Evolutionary conservation across 2,329 filamentous ascomycete genomes (phyloP).

Genomic region (Aspergillus japonicus): DNA sequence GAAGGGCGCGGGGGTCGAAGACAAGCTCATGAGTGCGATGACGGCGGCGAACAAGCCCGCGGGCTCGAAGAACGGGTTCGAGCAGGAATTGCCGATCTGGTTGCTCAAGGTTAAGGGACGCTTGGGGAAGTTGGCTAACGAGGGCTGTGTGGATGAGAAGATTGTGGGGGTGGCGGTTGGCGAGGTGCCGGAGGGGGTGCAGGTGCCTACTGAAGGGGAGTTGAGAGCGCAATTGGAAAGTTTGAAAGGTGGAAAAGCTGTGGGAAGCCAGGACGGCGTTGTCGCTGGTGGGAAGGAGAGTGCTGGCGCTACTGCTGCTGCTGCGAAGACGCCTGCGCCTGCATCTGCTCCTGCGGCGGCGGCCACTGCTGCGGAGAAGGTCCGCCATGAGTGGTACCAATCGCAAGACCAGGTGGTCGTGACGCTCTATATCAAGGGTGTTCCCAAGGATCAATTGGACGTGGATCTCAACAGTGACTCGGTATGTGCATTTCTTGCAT

Average conservation of each 20-base stretch:
- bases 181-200: constrained; percentile 54
- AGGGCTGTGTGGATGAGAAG: constrained; percentile 49
- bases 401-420: constrained; percentile 60
- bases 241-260: constrained; percentile 28
- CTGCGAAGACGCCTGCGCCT: constrained; percentile 1
- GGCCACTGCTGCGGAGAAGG: constrained; percentile 47
- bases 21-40: constrained; percentile 34
- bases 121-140: constrained; percentile 46
- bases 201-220: constrained; percentile 43
- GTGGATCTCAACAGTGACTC: constrained; percentile 53
- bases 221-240: constrained; percentile 35
- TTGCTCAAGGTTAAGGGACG: constrained; percentile 55
- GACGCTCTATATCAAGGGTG: constrained; percentile 65
- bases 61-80: constrained; percentile 21
- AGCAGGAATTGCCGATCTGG: constrained; percentile 56
- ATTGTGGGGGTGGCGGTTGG: constrained; percentile 40
- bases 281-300: constrained; percentile 3
- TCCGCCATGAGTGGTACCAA: constrained; percentile 70
- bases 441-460: constrained; percentile 56
- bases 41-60: constrained; percentile 14
- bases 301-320: constrained; percentile 2
- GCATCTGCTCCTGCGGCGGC: not conserved
- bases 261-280: constrained; percentile 4
- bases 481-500: constrained; percentile 32
- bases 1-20: constrained; percentile 20